Conservation (phyloP, 495 filamentous ascomycete species). For the Letharia columbiana region DNA sequence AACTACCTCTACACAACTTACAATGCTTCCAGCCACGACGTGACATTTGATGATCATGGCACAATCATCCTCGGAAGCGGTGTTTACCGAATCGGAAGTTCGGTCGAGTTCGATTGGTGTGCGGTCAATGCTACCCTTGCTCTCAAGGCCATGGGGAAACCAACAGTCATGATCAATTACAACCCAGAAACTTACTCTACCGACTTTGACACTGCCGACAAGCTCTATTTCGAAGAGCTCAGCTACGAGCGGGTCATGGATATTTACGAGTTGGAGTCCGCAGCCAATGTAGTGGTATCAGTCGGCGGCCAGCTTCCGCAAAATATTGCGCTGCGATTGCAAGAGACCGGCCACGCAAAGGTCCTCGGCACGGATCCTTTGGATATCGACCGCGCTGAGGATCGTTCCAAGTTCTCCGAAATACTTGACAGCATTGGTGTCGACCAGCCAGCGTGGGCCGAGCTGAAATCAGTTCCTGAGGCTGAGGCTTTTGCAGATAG, state of each 20-base stretch:
- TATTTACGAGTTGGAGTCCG: constrained; percentile 88
- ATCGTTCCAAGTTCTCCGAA: constrained; percentile 94
- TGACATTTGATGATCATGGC: constrained; percentile 90
- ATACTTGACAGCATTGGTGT: constrained; percentile 94
- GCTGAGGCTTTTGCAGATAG: constrained; percentile 74
- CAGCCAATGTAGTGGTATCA: constrained; percentile 84
- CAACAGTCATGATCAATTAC: constrained; percentile 98
- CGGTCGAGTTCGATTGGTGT: constrained; percentile 98
- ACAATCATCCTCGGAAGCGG: constrained; percentile 84
- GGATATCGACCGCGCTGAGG: constrained; percentile 95
- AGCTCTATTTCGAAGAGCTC: constrained; percentile 92
- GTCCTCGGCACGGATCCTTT: constrained; percentile 84
- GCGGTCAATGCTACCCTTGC: constrained; percentile 89
- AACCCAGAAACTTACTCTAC: constrained; percentile 86
- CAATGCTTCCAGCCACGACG: constrained; percentile 91
- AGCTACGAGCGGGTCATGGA: constrained; percentile 98
- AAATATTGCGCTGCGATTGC: constrained; percentile 92
- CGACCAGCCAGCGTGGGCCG: constrained; percentile 97
- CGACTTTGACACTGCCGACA: constrained; percentile 91
- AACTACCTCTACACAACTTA: constrained; percentile 94
- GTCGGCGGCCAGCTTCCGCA: constrained; percentile 95
- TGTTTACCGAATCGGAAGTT: constrained; percentile 94
- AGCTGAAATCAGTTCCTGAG: constrained; percentile 77
- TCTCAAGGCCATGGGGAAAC: constrained; percentile 81
- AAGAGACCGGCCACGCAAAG: constrained; percentile 80